Base-by-base conservation (phyloP, 2,329 filamentous ascomycete genomes). In the Arthrobotrys iridis region DNA sequence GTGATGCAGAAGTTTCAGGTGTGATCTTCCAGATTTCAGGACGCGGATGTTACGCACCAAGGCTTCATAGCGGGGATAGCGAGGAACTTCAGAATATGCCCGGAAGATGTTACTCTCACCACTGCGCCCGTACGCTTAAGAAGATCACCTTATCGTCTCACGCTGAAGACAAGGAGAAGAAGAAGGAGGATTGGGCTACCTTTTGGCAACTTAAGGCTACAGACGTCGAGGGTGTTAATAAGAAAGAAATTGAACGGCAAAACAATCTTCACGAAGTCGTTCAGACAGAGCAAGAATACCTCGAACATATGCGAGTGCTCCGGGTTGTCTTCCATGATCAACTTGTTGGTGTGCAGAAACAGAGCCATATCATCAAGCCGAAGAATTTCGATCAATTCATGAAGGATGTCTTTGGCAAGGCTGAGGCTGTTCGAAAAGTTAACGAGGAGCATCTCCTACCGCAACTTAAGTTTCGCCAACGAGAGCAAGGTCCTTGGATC, bases 221-320 rank as follows among this genome's bases (percentile, higher is more conserved):
- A 78, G 87, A 91, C 66, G 84, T 91, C 66, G 91, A 91, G 75
- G 84, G 85, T 1, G 88, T 89, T 77, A 86, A 89, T 63, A 93
- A 90, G 83, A 97, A 97, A 82, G 94, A 99, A 80, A 87, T 98
- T 46, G 91, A 96, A 77, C 89, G 93, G 8, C 95, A 99, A 81
- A 97, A 98, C 81, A 93, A 93, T 72, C 84, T 99, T 28, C 95
- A 99, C 81, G 95, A 99, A 81, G 93, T 99, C 77, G 91, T 99
- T 37, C 93, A 92, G 45, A 92, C 92, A 13, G 95, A 99, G 83
- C 93, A 98, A 81, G 87, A 88, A 10, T 99, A 92, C 81, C 96
- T 97, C 86, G 89, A 90, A 77, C 91, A 96, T 80, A 86, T 99
- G 37, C 91, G 96, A 79, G 91, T 99, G 18, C 85, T 99, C 63